phyloP scores from a whole-genome alignment of 179 eudicot species.

The Camellia oleifera region DNA sequence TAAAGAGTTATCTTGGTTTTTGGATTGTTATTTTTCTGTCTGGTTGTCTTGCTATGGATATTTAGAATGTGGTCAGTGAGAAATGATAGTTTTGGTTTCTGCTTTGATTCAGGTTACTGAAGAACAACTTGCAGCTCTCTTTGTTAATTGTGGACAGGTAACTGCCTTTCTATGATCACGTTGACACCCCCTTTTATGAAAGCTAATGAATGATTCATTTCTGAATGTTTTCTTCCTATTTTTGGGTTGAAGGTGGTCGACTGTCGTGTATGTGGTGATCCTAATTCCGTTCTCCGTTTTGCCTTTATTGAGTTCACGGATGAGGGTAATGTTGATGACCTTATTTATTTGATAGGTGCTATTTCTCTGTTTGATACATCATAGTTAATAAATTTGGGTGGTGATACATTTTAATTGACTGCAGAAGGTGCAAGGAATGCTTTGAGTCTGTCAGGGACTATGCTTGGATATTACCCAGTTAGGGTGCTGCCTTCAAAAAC shows the following conservation, averaged over 20 bases:
- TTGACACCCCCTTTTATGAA: background rate
- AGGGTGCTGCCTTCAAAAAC: conserved; percentile 76
- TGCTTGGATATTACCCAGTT: conserved; percentile 78
- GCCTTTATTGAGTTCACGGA: conserved; percentile 94
- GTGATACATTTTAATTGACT: conserved; percentile 15
- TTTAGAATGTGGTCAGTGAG: background rate
- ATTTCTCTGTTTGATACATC: background rate
- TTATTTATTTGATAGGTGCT: background rate
- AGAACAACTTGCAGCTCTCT: conserved; percentile 79
- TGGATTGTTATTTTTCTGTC: background rate
- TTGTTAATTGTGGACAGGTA: conserved; percentile 76
- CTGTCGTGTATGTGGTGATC: conserved; percentile 94
- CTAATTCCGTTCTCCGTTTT: conserved; percentile 86
- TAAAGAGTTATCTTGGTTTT: conserved; percentile 21
- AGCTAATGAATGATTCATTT: conserved; percentile 15
- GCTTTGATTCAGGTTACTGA: conserved; percentile 62
- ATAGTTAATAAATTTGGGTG: conserved; percentile 13
- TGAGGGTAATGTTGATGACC: conserved; percentile 37
- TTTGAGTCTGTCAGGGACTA: conserved; percentile 57
- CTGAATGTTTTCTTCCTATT: background rate
- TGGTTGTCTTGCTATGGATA: conserved; percentile 2
- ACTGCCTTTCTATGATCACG: background rate
- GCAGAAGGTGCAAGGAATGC: conserved; percentile 72
- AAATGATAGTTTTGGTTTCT: background rate
- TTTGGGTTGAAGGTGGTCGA: conserved; percentile 68